A percentile compares a stretch with the other conserved stretches of the same genome.
phyloP scores from a whole-genome alignment of 2,329 filamentous ascomycete genomes.

The Penicillium paneum region DNA sequence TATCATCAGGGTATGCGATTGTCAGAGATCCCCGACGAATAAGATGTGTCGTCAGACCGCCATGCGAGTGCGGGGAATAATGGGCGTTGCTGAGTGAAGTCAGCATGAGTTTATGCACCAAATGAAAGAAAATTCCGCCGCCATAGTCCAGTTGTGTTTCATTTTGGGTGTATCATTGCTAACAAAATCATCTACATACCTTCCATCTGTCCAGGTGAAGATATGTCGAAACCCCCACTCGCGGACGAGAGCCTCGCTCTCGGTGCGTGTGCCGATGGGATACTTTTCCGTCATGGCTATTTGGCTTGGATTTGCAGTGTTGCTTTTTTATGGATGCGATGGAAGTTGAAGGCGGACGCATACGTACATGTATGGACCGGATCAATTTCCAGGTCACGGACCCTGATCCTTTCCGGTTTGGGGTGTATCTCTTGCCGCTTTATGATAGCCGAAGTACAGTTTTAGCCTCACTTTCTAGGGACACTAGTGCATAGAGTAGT shows the following conservation, averaged over 20 bases:
- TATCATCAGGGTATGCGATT: constrained; percentile 56
- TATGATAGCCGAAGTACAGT: background rate
- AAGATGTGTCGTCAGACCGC: constrained; percentile 57
- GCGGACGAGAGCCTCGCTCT: constrained; percentile 55
- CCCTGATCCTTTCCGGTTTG: background rate
- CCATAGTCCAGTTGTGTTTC: background rate
- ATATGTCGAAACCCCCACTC: constrained; percentile 59
- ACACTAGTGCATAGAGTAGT: too few species aligned
- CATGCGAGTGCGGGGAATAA: constrained; percentile 59
- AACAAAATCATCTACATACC: constrained; percentile 37
- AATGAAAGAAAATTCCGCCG: background rate
- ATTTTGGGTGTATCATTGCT: background rate
- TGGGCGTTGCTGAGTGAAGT: constrained; percentile 50
- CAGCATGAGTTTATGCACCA: background rate
- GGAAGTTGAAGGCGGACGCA: background rate
- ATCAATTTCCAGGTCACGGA: background rate
- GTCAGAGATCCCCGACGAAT: constrained; percentile 57
- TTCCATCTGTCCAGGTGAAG: constrained; percentile 60
- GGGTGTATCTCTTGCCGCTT: background rate
- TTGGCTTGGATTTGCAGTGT: too few species aligned
- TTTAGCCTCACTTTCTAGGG: too few species aligned
- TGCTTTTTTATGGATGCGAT: too few species aligned
- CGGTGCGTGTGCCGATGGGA: constrained; percentile 34
- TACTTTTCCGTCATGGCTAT: constrained; percentile 30
- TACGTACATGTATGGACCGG: background rate